Conservation (phyloP, 306 rosid genomes). For the Parietaria judaica region DNA sequence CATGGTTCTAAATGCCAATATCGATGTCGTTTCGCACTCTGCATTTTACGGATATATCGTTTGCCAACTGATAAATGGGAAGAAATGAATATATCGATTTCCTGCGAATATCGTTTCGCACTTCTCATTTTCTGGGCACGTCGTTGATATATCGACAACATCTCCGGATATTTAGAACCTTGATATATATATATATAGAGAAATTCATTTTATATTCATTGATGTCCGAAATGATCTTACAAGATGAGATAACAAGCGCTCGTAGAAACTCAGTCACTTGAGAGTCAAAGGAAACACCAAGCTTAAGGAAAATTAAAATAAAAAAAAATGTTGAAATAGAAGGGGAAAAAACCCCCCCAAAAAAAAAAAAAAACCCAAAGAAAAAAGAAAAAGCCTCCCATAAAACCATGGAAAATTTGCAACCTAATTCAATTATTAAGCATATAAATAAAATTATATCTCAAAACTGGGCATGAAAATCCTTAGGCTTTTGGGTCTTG, state of each 20-base stretch:
- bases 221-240: background rate
- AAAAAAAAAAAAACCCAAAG: background rate
- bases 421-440: background rate
- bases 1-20: too few species aligned
- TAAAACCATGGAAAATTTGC: constrained; percentile 1
- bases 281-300: background rate
- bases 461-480: background rate
- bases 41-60: too few species aligned
- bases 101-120: too few species aligned
- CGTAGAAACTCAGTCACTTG: background rate
- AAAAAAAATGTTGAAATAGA: background rate
- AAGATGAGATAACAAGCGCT: background rate
- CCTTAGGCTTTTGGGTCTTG: background rate
- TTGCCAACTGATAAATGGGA: too few species aligned
- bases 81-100: too few species aligned
- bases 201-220: background rate
- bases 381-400: background rate
- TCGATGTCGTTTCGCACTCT: too few species aligned
- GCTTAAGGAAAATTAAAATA: background rate
- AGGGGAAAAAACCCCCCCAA: background rate
- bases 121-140: too few species aligned
- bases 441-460: background rate
- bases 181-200: too few species aligned
- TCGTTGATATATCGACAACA: too few species aligned
- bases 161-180: too few species aligned